Conservation (phyloP, 768 basidiomycete genomes). For the Trametes maxima region DNA sequence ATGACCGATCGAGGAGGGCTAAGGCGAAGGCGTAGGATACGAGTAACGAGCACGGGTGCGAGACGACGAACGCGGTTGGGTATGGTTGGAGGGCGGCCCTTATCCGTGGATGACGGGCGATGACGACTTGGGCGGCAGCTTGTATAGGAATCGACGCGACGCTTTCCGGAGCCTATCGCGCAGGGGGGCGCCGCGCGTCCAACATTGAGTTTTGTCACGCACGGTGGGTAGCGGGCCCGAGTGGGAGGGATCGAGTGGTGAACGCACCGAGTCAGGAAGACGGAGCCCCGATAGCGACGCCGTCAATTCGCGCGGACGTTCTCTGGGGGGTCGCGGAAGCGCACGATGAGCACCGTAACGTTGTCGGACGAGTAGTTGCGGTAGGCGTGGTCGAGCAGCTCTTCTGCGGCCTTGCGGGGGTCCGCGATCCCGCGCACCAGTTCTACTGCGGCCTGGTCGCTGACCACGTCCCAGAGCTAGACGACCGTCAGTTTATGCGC, state of each 20-base stretch:
- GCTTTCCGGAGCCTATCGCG: conserved; percentile 17
- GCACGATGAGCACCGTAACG: conserved; percentile 87
- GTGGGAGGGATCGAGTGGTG: not conserved
- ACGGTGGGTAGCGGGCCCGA: not conserved
- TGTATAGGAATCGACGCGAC: conserved; percentile 18
- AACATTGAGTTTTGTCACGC: not conserved
- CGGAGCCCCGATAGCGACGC: conserved; percentile 21
- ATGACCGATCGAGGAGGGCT: not conserved
- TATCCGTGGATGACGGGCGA: conserved; percentile 14
- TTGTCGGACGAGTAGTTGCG: conserved; percentile 93
- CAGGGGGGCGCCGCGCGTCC: not conserved
- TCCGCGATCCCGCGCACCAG: conserved; percentile 72
- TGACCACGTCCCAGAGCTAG: conserved; percentile 95
- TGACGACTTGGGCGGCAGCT: conserved; percentile 20
- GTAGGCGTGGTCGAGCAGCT: conserved; percentile 81
- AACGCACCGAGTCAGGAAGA: conserved; percentile 13
- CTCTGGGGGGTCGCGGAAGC: conserved; percentile 59
- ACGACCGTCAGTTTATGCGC: not conserved
- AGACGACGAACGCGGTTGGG: conserved; percentile 1
- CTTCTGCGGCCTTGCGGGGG: conserved; percentile 79
- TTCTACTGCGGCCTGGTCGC: conserved; percentile 89
- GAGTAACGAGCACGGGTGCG: not conserved
- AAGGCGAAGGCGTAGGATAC: not conserved
- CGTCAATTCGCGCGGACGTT: conserved; percentile 19
- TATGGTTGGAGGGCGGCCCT: conserved; percentile 2